phyloP scores from a whole-genome alignment of 257 asterid species.

The Fraxinus cuspidata region DNA sequence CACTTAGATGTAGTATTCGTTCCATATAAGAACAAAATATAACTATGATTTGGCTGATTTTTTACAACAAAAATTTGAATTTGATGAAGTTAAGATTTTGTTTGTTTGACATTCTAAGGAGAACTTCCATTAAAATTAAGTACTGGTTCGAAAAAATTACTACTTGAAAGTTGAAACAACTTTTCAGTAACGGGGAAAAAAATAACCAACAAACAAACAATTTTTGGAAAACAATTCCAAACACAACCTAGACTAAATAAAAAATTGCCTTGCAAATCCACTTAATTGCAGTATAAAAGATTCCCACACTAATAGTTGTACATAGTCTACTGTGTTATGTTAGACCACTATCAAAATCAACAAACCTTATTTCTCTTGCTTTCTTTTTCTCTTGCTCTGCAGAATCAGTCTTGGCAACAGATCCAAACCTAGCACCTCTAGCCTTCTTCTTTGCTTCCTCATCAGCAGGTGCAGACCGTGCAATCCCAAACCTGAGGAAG shows the following conservation, averaged over 20 bases:
- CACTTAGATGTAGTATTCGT: neutral
- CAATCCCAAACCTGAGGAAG: constrained; percentile 69
- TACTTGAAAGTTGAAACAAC: neutral
- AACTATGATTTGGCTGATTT: neutral
- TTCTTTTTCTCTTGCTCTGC: constrained; percentile 91
- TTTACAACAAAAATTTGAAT: neutral
- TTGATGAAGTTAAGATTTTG: neutral
- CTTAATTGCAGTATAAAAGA: neutral
- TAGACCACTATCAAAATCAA: neutral
- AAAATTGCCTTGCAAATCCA: neutral
- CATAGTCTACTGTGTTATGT: neutral
- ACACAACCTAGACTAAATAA: neutral
- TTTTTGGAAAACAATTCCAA: neutral
- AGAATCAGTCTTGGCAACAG: constrained; percentile 47
- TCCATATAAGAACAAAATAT: neutral
- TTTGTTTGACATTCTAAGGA: neutral
- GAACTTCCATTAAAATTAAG: constrained; percentile 3
- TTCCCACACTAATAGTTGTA: constrained; percentile 4
- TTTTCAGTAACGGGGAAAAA: neutral
- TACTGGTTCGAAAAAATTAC: neutral
- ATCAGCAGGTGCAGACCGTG: constrained; percentile 50
- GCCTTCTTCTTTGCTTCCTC: constrained; percentile 89
- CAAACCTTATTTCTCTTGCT: constrained; percentile 89
- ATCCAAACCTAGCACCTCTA: constrained; percentile 80
- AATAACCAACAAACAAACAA: neutral